Conservation (phyloP, 345 rosid genomes). For the Dimocarpus longan region DNA sequence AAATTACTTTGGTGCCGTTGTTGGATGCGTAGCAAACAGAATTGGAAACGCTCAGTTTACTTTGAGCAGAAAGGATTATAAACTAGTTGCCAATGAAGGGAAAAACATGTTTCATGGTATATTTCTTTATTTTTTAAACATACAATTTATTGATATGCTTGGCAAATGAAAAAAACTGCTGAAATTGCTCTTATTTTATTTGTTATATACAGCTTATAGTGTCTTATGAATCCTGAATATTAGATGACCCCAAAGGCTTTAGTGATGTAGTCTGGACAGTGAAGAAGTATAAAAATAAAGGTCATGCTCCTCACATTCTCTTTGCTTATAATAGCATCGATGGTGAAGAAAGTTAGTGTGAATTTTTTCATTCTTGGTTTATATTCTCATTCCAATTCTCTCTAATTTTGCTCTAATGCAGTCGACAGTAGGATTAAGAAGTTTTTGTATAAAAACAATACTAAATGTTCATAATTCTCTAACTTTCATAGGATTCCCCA, state of each 20-base stretch:
- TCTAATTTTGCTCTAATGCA: neutral
- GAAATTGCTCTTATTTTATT: neutral
- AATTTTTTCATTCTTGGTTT: neutral
- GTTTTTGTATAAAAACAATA: neutral
- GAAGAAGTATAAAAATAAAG: conserved; percentile 39
- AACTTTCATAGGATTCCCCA: conserved; percentile 69
- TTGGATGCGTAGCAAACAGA: conserved; percentile 92
- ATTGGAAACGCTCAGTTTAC: conserved; percentile 67
- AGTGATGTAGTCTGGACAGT: conserved; percentile 80
- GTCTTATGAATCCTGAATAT: neutral
- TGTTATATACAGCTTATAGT: neutral
- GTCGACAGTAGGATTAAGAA: neutral
- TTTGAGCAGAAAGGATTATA: conserved; percentile 58
- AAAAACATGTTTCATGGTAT: conserved; percentile 82
- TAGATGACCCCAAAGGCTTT: conserved; percentile 81
- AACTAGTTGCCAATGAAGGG: conserved; percentile 69
- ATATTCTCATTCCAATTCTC: too few relatives aligned
- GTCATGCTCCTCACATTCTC: conserved; percentile 52
- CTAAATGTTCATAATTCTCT: neutral
- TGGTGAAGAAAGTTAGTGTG: conserved; percentile 68
- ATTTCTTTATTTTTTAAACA: neutral
- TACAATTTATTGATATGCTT: neutral
- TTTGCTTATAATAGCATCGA: conserved; percentile 64
- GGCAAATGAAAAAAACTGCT: neutral
- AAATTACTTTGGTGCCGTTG: conserved; percentile 66